Conservation (phyloP, 179 eudicot species). For the Camellia oleifera region DNA sequence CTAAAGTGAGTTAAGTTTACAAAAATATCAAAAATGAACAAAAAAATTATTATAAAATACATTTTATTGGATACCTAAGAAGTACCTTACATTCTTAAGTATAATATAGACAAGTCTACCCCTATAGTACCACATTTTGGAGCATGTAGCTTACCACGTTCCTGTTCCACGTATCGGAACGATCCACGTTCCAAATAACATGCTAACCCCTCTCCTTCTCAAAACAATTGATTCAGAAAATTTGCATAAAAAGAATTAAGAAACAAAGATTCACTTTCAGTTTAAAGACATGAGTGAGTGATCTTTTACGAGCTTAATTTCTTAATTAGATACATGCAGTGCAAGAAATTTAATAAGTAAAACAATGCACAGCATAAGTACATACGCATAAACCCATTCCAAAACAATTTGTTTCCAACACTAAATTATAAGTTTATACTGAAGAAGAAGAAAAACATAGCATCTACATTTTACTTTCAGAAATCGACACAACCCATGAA, state of each 20-base stretch:
- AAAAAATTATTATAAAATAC: too few relatives aligned
- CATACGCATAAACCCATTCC: neutral
- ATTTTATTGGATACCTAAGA: too few relatives aligned
- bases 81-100: too few relatives aligned
- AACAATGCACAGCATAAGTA: neutral
- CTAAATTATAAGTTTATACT: neutral
- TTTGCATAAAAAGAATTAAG: neutral
- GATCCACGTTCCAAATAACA: too few relatives aligned
- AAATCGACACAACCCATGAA: neutral
- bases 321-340: neutral
- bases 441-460: neutral
- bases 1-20: too few relatives aligned
- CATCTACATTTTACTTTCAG: neutral
- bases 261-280: neutral
- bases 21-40: too few relatives aligned
- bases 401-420: neutral
- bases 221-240: neutral
- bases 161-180: too few relatives aligned
- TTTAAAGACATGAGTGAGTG: neutral
- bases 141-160: too few relatives aligned
- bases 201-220: neutral
- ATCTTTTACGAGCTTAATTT: neutral
- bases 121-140: too few relatives aligned
- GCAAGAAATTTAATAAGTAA: conserved; percentile 2
- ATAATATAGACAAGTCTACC: too few relatives aligned